Conservation (phyloP, 495 filamentous ascomycete genomes). For the Ascobolus immersus region DNA sequence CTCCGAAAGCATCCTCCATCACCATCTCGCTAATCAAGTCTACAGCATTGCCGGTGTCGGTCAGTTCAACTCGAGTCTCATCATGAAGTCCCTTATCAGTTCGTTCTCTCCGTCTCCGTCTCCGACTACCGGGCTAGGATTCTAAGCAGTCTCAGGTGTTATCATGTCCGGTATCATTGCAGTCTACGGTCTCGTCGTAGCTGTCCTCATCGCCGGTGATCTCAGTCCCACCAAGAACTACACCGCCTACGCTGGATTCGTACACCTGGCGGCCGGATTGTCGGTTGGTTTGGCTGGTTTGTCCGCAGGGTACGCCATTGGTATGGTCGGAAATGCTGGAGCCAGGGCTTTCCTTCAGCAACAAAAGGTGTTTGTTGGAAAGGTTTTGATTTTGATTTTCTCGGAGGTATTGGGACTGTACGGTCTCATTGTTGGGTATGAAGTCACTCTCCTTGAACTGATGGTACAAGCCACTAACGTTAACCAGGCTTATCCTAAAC, state of each 20-base stretch:
- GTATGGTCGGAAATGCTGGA: constrained; percentile 79
- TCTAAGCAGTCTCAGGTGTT: constrained; percentile 86
- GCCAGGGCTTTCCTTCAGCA: constrained; percentile 89
- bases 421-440: constrained; percentile 38
- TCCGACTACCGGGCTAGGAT: no score
- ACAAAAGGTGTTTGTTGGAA: constrained; percentile 84
- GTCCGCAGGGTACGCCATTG: constrained; percentile 93
- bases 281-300: constrained; percentile 77
- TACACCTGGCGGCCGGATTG: constrained; percentile 79
- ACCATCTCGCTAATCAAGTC: not conserved
- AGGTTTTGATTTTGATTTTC: constrained; percentile 97
- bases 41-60: constrained; percentile 59
- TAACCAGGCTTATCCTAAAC: no score
- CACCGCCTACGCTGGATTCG: constrained; percentile 70
- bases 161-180: constrained; percentile 99
- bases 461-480: no score
- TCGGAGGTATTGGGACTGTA: constrained; percentile 93
- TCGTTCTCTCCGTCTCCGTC: constrained; percentile 1
- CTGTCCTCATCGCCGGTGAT: constrained; percentile 76
- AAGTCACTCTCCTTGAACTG: no score
- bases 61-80: constrained; percentile 74
- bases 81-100: constrained; percentile 48
- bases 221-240: constrained; percentile 38
- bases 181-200: constrained; percentile 88
- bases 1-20: not conserved